Percentiles rank a stretch among this genome's conserved stretches.
phyloP scores from a whole-genome alignment of 176 grass and related monocot species.

The Eremochloa ophiuroides region DNA sequence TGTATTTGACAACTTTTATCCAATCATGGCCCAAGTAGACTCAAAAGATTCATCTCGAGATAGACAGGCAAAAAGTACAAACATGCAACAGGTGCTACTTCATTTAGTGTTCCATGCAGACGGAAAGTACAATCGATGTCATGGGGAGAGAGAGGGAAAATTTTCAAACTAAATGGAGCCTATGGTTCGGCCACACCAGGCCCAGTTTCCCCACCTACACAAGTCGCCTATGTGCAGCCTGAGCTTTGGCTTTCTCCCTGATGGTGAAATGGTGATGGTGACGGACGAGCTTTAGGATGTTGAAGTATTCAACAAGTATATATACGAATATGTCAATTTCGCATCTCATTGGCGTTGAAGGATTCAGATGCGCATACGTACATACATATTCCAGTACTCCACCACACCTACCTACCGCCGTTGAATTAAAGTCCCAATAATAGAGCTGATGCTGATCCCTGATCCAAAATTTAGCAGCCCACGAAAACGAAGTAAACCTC shows the following conservation, averaged over 20 bases:
- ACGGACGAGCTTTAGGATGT: not conserved
- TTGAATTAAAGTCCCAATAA: not conserved
- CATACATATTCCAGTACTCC: not conserved
- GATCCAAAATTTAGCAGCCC: not conserved
- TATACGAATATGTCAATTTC: not conserved
- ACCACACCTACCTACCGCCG: not conserved
- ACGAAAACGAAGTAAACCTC: slow-evolving; percentile 23
- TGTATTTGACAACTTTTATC: no score
- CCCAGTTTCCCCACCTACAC: no score
- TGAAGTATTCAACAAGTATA: not conserved
- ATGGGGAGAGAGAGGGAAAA: no score
- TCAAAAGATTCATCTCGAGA: no score
- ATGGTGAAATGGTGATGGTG: not conserved
- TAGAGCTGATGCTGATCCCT: not conserved
- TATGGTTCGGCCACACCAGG: no score
- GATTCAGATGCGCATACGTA: slow-evolving; percentile 5
- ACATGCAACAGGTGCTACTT: no score
- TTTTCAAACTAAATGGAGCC: no score
- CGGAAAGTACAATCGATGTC: no score
- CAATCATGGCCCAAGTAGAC: no score
- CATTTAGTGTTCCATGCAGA: no score
- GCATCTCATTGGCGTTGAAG: not conserved
- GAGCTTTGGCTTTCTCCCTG: not conserved
- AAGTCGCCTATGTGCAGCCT: not conserved
- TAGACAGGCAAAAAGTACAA: no score